Conservation (phyloP, 2,329 filamentous ascomycete genomes). For the Fusarium tjaetaba region DNA sequence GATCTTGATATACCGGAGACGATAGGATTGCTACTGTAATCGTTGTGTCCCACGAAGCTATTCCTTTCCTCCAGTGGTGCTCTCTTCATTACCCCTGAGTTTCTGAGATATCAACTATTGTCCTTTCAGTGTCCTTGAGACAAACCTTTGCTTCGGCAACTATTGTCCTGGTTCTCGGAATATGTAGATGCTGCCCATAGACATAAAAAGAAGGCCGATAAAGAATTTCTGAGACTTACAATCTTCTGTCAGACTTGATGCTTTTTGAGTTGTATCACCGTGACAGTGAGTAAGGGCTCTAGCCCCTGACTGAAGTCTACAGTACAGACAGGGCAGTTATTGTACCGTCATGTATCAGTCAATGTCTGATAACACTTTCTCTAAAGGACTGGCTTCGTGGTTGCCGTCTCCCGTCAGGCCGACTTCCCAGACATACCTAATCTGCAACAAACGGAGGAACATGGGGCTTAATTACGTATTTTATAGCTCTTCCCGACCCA, state of each 20-base stretch:
- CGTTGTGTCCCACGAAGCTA: too few relatives aligned
- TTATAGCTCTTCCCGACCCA: not conserved
- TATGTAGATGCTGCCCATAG: not conserved
- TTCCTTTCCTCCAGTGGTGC: too few relatives aligned
- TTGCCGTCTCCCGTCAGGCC: not conserved
- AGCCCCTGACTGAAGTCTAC: not conserved
- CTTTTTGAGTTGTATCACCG: not conserved
- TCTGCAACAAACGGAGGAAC: not conserved
- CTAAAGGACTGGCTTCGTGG: not conserved
- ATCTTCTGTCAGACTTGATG: too few relatives aligned
- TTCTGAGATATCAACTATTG: too few relatives aligned
- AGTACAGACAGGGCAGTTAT: not conserved
- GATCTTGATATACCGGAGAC: too few relatives aligned
- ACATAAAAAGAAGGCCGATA: not conserved
- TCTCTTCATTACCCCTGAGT: not conserved
- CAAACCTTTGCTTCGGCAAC: not conserved
- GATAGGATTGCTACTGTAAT: not conserved
- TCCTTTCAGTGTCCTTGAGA: not conserved
- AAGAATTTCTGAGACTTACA: not conserved
- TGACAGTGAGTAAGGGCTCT: not conserved
- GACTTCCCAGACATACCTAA: not conserved
- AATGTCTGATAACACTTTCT: not conserved
- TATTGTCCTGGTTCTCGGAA: accelerated
- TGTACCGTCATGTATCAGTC: not conserved
- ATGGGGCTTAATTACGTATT: not conserved